Percentiles rank a stretch among this genome's conserved stretches.
Evolutionary conservation across 2,329 filamentous ascomycete species (phyloP).

Genomic region (Neofusicoccum kwambonambiense): DNA sequence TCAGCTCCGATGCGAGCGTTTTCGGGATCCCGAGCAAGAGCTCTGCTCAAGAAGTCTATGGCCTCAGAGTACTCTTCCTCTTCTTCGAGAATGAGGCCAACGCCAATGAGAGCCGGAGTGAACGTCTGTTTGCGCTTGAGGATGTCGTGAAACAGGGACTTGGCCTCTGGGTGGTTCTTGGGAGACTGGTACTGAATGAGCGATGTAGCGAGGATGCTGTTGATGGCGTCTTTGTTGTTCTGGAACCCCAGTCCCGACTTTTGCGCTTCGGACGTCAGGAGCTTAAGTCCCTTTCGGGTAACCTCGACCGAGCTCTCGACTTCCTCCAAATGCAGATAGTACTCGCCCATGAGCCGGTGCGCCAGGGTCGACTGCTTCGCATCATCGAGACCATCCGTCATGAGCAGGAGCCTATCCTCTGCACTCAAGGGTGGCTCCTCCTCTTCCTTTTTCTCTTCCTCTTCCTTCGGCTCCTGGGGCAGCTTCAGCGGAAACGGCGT

Average conservation of each 20-base stretch:
- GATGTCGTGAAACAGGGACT: slow-evolving; percentile 78
- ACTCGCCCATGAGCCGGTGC: slow-evolving; percentile 78
- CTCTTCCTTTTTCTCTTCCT: slow-evolving; percentile 32
- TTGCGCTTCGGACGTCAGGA: slow-evolving; percentile 59
- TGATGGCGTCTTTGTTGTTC: slow-evolving; percentile 63
- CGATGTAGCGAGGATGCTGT: slow-evolving; percentile 77
- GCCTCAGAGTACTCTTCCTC: slow-evolving; percentile 85
- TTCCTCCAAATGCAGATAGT: slow-evolving; percentile 82
- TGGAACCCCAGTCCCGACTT: slow-evolving; percentile 68
- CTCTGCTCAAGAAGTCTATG: slow-evolving; percentile 74
- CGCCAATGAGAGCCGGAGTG: slow-evolving; percentile 79
- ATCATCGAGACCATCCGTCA: slow-evolving; percentile 59
- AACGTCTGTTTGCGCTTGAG: slow-evolving; percentile 72
- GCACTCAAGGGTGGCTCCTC: slow-evolving; percentile 60
- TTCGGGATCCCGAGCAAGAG: slow-evolving; percentile 66
- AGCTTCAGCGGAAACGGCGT: slow-evolving; percentile 69
- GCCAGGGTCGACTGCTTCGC: slow-evolving; percentile 70
- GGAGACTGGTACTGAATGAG: slow-evolving; percentile 89
- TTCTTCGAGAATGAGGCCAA: slow-evolving; percentile 89
- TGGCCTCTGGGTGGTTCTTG: slow-evolving; percentile 84
- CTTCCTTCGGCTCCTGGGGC: slow-evolving; percentile 26
- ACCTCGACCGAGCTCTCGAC: slow-evolving; percentile 77
- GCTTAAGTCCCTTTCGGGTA: slow-evolving; percentile 69
- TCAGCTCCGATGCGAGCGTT: slow-evolving; percentile 83
- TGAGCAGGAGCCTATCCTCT: slow-evolving; percentile 77